Percentiles rank a stretch among this genome's conserved stretches.
Conservation (phyloP, 371 early-diverging fungal species). For the Mortierella sp. region DNA sequence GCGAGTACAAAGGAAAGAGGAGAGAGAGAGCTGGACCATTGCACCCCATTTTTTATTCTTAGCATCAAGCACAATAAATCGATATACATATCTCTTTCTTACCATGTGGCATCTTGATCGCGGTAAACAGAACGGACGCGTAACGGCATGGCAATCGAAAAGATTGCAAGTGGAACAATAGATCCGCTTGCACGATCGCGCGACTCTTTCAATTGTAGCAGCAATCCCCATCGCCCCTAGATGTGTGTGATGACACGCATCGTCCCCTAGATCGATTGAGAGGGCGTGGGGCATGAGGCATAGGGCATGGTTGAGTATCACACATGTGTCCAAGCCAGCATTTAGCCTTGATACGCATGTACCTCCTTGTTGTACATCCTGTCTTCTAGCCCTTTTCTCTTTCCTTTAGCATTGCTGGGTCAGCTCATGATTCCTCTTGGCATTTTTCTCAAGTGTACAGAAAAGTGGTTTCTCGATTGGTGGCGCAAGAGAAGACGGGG, state of each 20-base stretch:
- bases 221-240: too few relatives aligned
- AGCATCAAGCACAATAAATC: not conserved
- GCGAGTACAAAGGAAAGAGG: not conserved
- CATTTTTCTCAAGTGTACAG: not conserved
- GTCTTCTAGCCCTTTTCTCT: not conserved
- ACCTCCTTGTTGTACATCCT: not conserved
- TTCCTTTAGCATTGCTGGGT: not conserved
- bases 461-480: slow-evolving; percentile 1
- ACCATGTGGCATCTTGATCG: not conserved
- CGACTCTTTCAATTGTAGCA: not conserved
- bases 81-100: not conserved
- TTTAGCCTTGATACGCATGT: too few relatives aligned
- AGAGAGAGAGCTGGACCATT: too few relatives aligned
- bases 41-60: not conserved
- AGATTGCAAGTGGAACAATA: not conserved
- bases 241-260: too few relatives aligned
- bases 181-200: not conserved
- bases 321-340: too few relatives aligned
- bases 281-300: too few relatives aligned
- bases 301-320: too few relatives aligned
- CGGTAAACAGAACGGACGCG: not conserved
- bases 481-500: not conserved
- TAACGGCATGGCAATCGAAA: not conserved
- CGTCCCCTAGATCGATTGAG: too few relatives aligned
- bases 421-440: slow-evolving; percentile 2